Conservation (phyloP, 768 basidiomycete species). For the Mycena maculata region DNA sequence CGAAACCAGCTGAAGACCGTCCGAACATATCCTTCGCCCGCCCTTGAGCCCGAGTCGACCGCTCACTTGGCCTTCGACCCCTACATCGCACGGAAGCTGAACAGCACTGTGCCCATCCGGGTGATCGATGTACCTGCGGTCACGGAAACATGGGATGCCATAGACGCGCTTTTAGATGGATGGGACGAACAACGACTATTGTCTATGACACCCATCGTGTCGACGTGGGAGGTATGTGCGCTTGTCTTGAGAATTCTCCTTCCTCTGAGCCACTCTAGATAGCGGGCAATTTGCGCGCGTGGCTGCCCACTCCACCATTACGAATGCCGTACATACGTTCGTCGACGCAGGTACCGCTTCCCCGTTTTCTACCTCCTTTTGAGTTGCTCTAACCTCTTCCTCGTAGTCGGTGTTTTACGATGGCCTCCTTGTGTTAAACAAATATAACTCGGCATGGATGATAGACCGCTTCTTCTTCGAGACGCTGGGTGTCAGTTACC, state of each 20-base stretch:
- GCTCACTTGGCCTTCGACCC: conserved; percentile 73
- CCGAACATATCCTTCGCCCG: conserved; percentile 49
- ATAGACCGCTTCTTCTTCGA: conserved; percentile 75
- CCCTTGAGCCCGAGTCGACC: conserved; percentile 56
- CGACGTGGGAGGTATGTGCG: conserved; percentile 71
- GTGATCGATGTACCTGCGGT: conserved; percentile 62
- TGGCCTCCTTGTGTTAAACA: conserved; percentile 63
- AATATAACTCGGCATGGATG: conserved; percentile 64
- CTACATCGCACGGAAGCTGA: conserved; percentile 71
- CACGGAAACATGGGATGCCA: conserved; percentile 61
- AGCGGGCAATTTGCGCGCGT: conserved; percentile 62
- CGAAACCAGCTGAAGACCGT: conserved; percentile 55
- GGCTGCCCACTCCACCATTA: conserved; percentile 54
- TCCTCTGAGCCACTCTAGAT: conserved; percentile 45
- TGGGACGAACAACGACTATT: conserved; percentile 65
- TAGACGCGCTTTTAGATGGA: conserved; percentile 64
- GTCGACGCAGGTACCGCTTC: conserved; percentile 70
- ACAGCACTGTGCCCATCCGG: conserved; percentile 77
- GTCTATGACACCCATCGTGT: conserved; percentile 55
- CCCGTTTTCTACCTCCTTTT: conserved; percentile 25
- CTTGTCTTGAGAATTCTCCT: neutral
- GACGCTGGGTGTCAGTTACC: conserved; percentile 67
- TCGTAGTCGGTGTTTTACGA: conserved; percentile 69
- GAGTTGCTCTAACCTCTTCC: conserved; percentile 22
- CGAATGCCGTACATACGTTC: conserved; percentile 73